Evolutionary conservation across 2,329 filamentous ascomycete genomes (phyloP).

Genomic region (Pestalotiopsis sp.): DNA sequence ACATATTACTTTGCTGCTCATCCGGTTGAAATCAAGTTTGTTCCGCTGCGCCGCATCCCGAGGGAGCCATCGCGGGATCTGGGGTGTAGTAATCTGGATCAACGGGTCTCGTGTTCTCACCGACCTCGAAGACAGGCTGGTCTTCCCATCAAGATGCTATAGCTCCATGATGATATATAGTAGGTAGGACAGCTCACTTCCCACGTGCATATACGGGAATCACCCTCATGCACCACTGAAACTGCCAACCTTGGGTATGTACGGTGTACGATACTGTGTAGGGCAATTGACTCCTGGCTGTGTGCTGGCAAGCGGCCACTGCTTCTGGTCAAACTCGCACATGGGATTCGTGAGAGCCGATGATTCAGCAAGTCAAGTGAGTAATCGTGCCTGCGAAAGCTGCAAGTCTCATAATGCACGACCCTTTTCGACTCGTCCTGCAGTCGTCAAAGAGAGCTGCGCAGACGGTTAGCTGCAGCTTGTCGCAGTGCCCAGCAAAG

Average conservation of each 20-base stretch:
- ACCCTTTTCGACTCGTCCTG: background rate
- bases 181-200: constrained; percentile 3
- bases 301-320: too few species aligned
- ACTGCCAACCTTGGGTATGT: background rate
- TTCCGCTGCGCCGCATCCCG: background rate
- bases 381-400: background rate
- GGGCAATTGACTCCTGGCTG: background rate
- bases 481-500: background rate
- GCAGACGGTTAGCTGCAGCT: background rate
- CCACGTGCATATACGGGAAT: constrained; percentile 5
- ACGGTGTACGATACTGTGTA: background rate
- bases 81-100: background rate
- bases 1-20: background rate
- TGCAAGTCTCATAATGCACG: background rate
- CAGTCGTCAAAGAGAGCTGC: background rate
- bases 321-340: background rate
- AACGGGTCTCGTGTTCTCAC: background rate
- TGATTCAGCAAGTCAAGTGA: background rate
- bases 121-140: background rate
- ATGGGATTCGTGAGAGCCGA: background rate
- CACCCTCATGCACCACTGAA: background rate
- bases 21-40: background rate
- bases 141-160: background rate
- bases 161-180: background rate
- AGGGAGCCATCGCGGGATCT: constrained; percentile 5